Conservation (phyloP, 257 asterid species). For the Verbena officinalis region DNA sequence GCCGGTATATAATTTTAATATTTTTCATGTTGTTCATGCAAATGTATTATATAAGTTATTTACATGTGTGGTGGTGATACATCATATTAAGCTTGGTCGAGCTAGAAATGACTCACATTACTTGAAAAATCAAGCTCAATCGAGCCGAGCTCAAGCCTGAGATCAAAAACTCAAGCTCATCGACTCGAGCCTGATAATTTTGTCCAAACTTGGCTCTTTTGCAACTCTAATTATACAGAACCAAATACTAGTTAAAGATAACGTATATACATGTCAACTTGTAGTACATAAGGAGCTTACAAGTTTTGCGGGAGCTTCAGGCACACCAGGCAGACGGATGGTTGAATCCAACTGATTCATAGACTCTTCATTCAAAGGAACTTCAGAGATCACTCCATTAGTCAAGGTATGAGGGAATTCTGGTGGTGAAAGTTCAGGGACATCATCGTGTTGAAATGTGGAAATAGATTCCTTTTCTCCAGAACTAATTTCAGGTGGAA, state of each 20-base stretch:
- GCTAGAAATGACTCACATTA: too few relatives aligned
- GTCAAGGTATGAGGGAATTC: constrained; percentile 41
- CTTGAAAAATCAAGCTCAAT: too few relatives aligned
- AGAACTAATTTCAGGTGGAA: constrained; percentile 39
- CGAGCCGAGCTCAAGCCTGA: too few relatives aligned
- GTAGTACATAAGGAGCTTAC: constrained; percentile 36
- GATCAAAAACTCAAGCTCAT: too few relatives aligned
- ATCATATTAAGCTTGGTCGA: too few relatives aligned
- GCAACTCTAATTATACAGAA: constrained; percentile 17
- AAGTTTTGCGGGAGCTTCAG: constrained; percentile 56
- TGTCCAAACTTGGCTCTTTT: too few relatives aligned
- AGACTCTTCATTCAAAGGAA: constrained; percentile 44
- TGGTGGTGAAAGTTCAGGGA: constrained; percentile 53
- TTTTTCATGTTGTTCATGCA: too few relatives aligned
- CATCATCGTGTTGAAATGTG: constrained; percentile 44
- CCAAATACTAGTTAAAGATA: background rate
- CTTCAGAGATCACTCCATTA: constrained; percentile 44
- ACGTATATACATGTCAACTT: constrained; percentile 8
- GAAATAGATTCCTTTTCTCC: constrained; percentile 41
- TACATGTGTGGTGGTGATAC: too few relatives aligned
- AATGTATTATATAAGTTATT: too few relatives aligned
- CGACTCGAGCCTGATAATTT: too few relatives aligned
- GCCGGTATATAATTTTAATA: too few relatives aligned
- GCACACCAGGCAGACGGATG: constrained; percentile 36
- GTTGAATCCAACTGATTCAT: constrained; percentile 39